Conservation (phyloP, 1,139 yeast genomes). For the Blastobotrys persicus region DNA sequence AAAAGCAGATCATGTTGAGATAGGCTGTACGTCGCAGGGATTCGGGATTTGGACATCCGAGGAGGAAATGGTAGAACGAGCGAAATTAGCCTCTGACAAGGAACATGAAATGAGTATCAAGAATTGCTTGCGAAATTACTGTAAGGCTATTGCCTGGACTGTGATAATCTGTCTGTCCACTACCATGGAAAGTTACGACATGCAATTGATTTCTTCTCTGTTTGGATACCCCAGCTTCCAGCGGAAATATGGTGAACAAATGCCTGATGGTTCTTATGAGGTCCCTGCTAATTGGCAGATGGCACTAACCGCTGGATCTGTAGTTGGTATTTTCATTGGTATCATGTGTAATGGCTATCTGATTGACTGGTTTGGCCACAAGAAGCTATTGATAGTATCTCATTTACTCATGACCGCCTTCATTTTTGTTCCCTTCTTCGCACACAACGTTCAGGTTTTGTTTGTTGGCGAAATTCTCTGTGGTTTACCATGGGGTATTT, state of each 20-base stretch:
- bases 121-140: slow-evolving; percentile 24
- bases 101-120: not conserved
- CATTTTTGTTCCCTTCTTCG: slow-evolving; percentile 46
- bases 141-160: slow-evolving; percentile 46
- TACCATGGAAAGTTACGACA: slow-evolving; percentile 50
- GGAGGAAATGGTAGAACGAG: not conserved
- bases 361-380: slow-evolving; percentile 47
- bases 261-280: slow-evolving; percentile 27
- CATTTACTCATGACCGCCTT: slow-evolving; percentile 30
- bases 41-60: not conserved
- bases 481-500: slow-evolving; percentile 49
- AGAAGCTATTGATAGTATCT: slow-evolving; percentile 43
- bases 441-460: slow-evolving; percentile 39
- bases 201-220: slow-evolving; percentile 39
- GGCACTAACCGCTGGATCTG: slow-evolving; percentile 41
- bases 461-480: slow-evolving; percentile 46
- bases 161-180: slow-evolving; percentile 42
- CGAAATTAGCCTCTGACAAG: not conserved
- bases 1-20: not conserved
- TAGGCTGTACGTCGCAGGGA: not conserved
- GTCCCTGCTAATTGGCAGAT: slow-evolving; percentile 49
- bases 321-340: slow-evolving; percentile 43
- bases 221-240: slow-evolving; percentile 44
- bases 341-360: slow-evolving; percentile 20
- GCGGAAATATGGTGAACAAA: slow-evolving; percentile 33